phyloP scores from a whole-genome alignment of 2,329 filamentous ascomycete species.

The Colletotrichum sublineola region DNA sequence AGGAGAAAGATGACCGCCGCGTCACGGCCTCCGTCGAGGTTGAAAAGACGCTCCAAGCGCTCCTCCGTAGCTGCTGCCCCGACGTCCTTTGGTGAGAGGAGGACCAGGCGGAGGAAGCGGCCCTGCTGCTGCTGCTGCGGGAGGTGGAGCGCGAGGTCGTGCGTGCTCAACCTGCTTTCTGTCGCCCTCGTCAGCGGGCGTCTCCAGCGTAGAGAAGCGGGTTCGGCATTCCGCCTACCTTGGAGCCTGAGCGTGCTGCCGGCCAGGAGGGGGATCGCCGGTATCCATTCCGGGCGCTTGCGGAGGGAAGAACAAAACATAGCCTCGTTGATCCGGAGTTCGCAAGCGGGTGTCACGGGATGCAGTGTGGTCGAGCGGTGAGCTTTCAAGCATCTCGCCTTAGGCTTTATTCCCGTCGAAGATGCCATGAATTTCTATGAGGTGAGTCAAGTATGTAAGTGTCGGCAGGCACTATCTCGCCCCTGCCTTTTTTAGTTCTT shows the following conservation, averaged over 20 bases:
- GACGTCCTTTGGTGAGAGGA: conserved; percentile 56
- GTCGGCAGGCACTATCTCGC: conserved; percentile 11
- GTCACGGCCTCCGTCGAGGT: conserved; percentile 56
- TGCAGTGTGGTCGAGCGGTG: background rate
- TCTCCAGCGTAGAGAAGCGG: background rate
- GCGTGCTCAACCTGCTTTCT: conserved; percentile 58
- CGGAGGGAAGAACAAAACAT: conserved; percentile 58
- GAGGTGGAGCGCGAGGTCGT: conserved; percentile 61
- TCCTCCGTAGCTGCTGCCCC: conserved; percentile 46
- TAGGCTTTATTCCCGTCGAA: background rate
- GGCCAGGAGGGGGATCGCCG: conserved; percentile 48
- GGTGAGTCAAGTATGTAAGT: conserved; percentile 26
- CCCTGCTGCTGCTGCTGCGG: conserved; percentile 14
- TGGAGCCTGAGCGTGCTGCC: conserved; percentile 45
- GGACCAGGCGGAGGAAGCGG: conserved; percentile 53
- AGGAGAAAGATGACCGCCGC: conserved; percentile 62
- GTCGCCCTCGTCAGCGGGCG: conserved; percentile 3
- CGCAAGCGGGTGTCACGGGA: background rate
- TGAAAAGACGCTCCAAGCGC: conserved; percentile 57
- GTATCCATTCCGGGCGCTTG: conserved; percentile 53
- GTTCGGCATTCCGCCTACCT: conserved; percentile 44
- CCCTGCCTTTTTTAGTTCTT: conserved; percentile 22
- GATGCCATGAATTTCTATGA: conserved; percentile 30
- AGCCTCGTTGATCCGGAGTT: background rate
- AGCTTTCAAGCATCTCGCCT: background rate